Evolutionary conservation across 208 protist species (phyloP).

Genomic region (Leishmania lainsoni): DNA sequence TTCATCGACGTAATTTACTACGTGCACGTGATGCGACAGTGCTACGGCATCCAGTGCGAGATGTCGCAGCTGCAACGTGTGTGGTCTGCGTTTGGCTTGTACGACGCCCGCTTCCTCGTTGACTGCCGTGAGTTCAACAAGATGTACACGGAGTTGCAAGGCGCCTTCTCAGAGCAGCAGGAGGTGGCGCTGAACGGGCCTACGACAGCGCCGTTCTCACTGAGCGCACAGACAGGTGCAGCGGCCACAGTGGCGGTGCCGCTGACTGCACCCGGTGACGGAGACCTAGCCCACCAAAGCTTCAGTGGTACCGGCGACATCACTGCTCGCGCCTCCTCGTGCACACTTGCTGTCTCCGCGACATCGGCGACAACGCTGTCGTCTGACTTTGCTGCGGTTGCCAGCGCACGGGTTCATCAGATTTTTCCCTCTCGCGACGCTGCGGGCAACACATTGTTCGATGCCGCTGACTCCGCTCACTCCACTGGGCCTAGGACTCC

Average conservation of each 20-base stretch:
- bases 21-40: slow-evolving; percentile 50
- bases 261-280: background rate
- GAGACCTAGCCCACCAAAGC: background rate
- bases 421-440: slow-evolving; percentile 14
- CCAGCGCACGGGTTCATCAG: slow-evolving; percentile 5
- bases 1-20: slow-evolving; percentile 63
- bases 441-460: slow-evolving; percentile 14
- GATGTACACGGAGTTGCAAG: slow-evolving; percentile 31
- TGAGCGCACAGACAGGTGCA: too few relatives aligned
- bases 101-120: slow-evolving; percentile 28
- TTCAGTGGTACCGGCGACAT: background rate
- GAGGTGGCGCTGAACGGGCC: background rate
- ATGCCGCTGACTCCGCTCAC: slow-evolving; percentile 13
- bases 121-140: slow-evolving; percentile 36
- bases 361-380: background rate
- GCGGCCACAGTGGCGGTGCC: background rate
- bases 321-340: background rate
- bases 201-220: background rate
- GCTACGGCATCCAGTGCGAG: slow-evolving; percentile 45
- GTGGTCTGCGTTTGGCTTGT: slow-evolving; percentile 49
- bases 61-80: slow-evolving; percentile 49
- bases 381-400: background rate
- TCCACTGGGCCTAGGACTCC: slow-evolving; percentile 13
- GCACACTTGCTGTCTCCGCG: background rate
- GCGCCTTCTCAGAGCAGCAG: slow-evolving; percentile 33